These are phyloP conservation scores for Acephala macrosclerotiorum DNA, from an alignment of 2,329 filamentous ascomycete species.

Conservation along the genomic window DNA sequence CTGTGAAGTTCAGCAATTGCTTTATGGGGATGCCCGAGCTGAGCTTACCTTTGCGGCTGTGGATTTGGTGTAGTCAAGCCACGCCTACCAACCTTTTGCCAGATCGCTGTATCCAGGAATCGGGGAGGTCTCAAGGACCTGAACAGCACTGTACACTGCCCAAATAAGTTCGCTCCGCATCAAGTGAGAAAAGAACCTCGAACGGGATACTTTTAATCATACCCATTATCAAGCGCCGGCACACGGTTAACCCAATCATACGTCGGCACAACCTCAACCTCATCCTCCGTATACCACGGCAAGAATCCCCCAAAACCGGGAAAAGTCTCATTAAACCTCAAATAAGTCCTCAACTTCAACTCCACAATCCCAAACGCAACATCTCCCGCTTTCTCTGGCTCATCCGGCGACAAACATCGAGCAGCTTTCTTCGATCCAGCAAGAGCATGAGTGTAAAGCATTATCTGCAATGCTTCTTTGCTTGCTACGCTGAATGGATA, in stretches of 20 bases:
- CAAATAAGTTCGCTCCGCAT: conserved; percentile 49
- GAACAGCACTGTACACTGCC: conserved; percentile 51
- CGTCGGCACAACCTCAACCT: conserved; percentile 44
- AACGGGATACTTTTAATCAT: no score
- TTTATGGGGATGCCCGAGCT: background rate
- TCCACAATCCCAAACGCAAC: conserved; percentile 48
- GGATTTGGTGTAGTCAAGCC: conserved; percentile 50
- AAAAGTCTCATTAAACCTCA: conserved; percentile 50
- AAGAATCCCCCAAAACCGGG: conserved; percentile 52
- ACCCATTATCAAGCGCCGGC: conserved; percentile 52
- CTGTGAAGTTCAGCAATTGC: conserved; percentile 18
- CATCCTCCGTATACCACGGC: conserved; percentile 48
- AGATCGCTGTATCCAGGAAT: conserved; percentile 41
- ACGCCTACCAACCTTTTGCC: conserved; percentile 47
- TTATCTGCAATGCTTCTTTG: conserved; percentile 51
- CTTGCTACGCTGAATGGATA: conserved; percentile 51
- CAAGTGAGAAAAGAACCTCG: no score
- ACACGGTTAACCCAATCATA: conserved; percentile 50
- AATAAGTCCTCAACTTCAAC: conserved; percentile 49
- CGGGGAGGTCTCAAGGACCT: conserved; percentile 45
- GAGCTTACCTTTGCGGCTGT: conserved; percentile 44
- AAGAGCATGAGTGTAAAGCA: conserved; percentile 52
- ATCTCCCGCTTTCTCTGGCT: conserved; percentile 43
- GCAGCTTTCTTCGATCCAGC: conserved; percentile 48
- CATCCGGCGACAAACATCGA: conserved; percentile 47